These are phyloP conservation scores for Phytopythium kandeliae DNA, from an alignment of 352 stramenopile species.

Conservation along the genomic window DNA sequence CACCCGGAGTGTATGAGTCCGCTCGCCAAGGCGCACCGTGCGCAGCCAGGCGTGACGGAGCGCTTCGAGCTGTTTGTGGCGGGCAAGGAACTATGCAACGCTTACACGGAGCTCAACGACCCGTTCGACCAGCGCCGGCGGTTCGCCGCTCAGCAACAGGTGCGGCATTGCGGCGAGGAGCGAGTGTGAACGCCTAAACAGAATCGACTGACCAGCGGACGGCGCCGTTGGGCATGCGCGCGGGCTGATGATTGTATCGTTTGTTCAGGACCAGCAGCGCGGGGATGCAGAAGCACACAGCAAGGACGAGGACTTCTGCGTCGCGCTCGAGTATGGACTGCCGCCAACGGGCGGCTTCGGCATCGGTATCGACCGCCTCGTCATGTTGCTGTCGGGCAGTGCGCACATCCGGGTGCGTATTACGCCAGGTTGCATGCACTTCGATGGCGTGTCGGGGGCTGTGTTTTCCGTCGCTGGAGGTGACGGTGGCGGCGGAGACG, in stretches of 20 bases:
- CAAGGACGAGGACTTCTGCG: slow-evolving; percentile 95
- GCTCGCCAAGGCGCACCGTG: slow-evolving; percentile 96
- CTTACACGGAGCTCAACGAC: slow-evolving; percentile 99
- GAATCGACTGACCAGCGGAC: too few species aligned
- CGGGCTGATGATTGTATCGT: too few species aligned
- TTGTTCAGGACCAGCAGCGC: too few species aligned
- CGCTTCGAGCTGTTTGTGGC: slow-evolving; percentile 98
- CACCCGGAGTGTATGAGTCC: slow-evolving; percentile 97
- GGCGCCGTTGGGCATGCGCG: too few species aligned
- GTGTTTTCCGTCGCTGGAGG: too few species aligned
- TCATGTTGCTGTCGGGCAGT: slow-evolving; percentile 96
- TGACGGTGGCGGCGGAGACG: too few species aligned
- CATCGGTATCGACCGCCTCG: slow-evolving; percentile 97
- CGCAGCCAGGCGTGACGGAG: slow-evolving; percentile 92
- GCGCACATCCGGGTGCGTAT: too few species aligned
- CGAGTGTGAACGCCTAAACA: too few species aligned
- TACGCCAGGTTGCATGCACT: too few species aligned
- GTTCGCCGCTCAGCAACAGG: slow-evolving; percentile 82
- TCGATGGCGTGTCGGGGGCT: too few species aligned
- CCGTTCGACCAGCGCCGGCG: slow-evolving; percentile 86
- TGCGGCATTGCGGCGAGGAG: too few species aligned
- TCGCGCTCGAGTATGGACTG: slow-evolving; percentile 95
- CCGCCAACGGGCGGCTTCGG: slow-evolving; percentile 96
- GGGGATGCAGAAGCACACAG: slow-evolving; percentile 84
- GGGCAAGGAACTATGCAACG: slow-evolving; percentile 97